phyloP scores from a whole-genome alignment of 306 rosid species.

The Vicia faba region DNA sequence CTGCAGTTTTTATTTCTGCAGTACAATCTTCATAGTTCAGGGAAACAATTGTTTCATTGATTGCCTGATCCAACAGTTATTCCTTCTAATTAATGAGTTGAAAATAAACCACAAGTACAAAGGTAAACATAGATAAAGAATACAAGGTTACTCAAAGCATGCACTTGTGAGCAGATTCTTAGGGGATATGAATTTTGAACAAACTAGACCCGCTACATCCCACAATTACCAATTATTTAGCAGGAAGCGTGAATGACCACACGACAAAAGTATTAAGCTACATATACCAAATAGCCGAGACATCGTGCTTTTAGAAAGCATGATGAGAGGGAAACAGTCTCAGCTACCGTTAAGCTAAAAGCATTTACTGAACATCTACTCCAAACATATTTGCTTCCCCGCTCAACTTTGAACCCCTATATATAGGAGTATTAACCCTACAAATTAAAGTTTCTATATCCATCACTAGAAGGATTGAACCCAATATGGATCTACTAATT shows the following conservation, averaged over 20 bases:
- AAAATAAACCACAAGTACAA: slow-evolving; percentile 20
- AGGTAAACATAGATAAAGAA: slow-evolving; percentile 17
- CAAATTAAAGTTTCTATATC: background rate
- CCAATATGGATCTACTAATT: background rate
- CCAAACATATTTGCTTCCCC: too few species aligned
- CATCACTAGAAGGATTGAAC: background rate
- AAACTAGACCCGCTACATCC: slow-evolving; percentile 18
- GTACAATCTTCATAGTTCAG: slow-evolving; percentile 81
- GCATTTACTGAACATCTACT: too few species aligned
- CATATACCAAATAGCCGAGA: too few species aligned
- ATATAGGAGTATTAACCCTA: background rate
- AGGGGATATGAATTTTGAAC: background rate
- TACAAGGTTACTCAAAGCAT: slow-evolving; percentile 27
- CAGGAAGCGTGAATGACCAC: too few species aligned
- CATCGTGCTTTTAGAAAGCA: too few species aligned
- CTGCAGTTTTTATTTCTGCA: slow-evolving; percentile 93
- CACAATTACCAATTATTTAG: background rate
- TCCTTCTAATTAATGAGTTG: slow-evolving; percentile 19
- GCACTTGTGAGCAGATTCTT: slow-evolving; percentile 9
- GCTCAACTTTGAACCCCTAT: background rate
- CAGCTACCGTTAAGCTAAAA: too few species aligned
- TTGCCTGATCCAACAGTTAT: slow-evolving; percentile 67
- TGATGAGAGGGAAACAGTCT: too few species aligned
- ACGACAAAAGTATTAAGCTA: too few species aligned
- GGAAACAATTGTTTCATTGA: slow-evolving; percentile 78